Conservation (phyloP, 805 yeast genomes). For the Teunomyces stri region DNA sequence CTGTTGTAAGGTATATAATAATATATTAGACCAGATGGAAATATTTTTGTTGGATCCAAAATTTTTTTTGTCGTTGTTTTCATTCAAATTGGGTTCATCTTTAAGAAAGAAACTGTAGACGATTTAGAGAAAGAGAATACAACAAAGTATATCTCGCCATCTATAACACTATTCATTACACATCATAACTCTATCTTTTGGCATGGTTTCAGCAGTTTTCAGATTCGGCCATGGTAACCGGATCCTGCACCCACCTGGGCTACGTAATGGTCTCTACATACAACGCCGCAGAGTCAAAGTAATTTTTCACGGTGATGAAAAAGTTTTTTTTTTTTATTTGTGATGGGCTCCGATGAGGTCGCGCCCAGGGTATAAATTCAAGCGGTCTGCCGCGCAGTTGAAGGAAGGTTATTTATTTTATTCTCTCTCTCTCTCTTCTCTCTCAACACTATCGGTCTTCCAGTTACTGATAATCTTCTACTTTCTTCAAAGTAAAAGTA, state of each 20-base stretch:
- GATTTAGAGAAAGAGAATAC: too few species aligned
- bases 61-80: too few species aligned
- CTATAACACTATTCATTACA: too few species aligned
- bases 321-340: neutral
- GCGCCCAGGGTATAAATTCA: neutral
- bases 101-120: too few species aligned
- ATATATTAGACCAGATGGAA: too few species aligned
- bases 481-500: constrained; percentile 5
- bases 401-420: constrained; percentile 2
- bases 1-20: too few species aligned
- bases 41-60: too few species aligned
- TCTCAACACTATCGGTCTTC: constrained; percentile 3
- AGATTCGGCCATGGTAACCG: neutral
- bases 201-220: neutral
- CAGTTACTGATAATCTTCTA: constrained; percentile 4
- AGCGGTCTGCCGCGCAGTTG: neutral
- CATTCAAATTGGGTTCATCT: too few species aligned
- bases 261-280: constrained; percentile 1
- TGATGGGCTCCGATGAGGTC: neutral
- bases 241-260: neutral
- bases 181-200: too few species aligned
- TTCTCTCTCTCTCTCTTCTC: constrained; percentile 5
- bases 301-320: neutral
- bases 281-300: constrained; percentile 2
- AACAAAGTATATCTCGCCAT: too few species aligned